phyloP scores from a whole-genome alignment of 495 filamentous ascomycete genomes.

The Trypethelium eluteriae region DNA sequence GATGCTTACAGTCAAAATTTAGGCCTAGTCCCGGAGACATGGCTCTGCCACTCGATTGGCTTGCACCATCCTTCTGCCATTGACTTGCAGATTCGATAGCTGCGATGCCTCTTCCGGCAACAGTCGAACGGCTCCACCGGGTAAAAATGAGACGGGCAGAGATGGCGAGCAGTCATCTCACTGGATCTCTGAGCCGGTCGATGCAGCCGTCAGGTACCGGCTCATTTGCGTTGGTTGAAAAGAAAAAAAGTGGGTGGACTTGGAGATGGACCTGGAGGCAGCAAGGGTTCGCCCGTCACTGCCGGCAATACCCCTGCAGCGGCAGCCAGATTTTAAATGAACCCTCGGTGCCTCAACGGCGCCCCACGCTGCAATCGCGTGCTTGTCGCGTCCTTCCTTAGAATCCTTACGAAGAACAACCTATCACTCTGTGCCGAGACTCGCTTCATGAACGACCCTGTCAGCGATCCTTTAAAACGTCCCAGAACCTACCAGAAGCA shows the following conservation, averaged over 20 bases:
- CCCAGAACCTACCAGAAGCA: background rate
- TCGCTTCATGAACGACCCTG: slow-evolving; percentile 2
- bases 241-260: background rate
- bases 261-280: background rate
- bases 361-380: background rate
- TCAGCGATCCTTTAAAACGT: background rate
- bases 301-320: background rate
- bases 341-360: background rate
- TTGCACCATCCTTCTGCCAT: background rate
- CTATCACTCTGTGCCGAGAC: background rate
- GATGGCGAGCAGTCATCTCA: background rate
- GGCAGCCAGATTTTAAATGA: background rate
- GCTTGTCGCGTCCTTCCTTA: background rate
- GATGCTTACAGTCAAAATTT: background rate
- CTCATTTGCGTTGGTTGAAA: background rate
- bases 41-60: background rate
- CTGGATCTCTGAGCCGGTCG: background rate
- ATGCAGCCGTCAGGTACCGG: background rate
- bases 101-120: background rate
- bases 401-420: background rate
- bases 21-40: background rate
- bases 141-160: background rate
- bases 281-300: background rate
- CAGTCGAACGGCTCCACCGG: background rate
- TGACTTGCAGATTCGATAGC: slow-evolving; percentile 6